A percentile compares a stretch with the other conserved stretches of the same genome.
phyloP scores from a whole-genome alignment of 805 yeast genomes.

The Saccharomyces eubayanus region DNA sequence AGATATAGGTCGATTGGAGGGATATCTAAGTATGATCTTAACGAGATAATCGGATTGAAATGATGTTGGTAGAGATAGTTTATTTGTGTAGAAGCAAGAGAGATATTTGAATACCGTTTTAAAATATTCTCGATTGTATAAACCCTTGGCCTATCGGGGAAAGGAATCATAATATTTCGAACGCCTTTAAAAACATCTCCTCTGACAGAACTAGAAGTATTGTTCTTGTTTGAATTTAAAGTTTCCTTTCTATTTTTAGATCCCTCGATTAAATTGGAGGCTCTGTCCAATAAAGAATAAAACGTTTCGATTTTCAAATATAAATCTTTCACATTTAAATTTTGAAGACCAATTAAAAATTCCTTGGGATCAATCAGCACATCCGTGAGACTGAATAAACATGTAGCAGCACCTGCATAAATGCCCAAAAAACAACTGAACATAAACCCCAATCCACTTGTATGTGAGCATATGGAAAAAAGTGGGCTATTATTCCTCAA shows the following conservation, averaged over 20 bases:
- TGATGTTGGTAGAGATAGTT: conserved; percentile 71
- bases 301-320: conserved; percentile 80
- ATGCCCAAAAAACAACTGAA: conserved; percentile 80
- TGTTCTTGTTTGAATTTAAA: conserved; percentile 3
- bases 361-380: conserved; percentile 66
- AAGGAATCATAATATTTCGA: conserved; percentile 77
- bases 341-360: conserved; percentile 61
- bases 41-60: conserved; percentile 72
- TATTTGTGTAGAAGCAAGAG: conserved; percentile 58
- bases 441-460: conserved; percentile 78
- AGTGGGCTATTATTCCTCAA: conserved; percentile 63
- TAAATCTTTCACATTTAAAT: conserved; percentile 76
- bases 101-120: conserved; percentile 53
- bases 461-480: conserved; percentile 79
- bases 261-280: conserved; percentile 38
- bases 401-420: conserved; percentile 79
- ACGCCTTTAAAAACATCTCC: conserved; percentile 43
- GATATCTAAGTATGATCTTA: conserved; percentile 74
- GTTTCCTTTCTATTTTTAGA: conserved; percentile 4
- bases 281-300: conserved; percentile 59
- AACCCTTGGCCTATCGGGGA: conserved; percentile 64
- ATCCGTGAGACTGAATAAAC: conserved; percentile 67
- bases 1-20: conserved; percentile 83
- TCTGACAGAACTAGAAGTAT: conserved; percentile 10
- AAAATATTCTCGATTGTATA: conserved; percentile 51